phyloP scores from a whole-genome alignment of 1,139 yeast species.

The Debaryomyces sp. region DNA sequence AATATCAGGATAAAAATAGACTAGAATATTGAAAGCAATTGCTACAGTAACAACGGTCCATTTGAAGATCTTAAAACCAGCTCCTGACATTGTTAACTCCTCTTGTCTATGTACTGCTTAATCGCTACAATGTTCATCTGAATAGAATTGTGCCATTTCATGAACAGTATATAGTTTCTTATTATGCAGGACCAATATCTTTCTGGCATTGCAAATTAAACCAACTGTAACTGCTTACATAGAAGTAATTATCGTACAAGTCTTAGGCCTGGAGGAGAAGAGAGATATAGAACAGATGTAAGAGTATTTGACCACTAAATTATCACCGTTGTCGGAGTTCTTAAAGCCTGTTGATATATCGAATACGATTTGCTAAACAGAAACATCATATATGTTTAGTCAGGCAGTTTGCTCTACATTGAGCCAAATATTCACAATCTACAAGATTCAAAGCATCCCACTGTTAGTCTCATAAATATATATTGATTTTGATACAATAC shows the following conservation, averaged over 20 bases:
- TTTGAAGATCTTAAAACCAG: constrained; percentile 11
- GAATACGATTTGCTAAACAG: background rate
- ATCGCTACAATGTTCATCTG: background rate
- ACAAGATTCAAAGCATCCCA: background rate
- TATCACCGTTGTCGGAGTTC: background rate
- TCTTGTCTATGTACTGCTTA: background rate
- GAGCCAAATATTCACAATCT: background rate
- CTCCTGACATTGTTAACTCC: background rate
- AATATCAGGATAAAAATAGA: constrained; percentile 75
- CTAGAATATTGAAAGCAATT: constrained; percentile 53
- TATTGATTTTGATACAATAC: background rate
- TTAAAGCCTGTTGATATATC: background rate
- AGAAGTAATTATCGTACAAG: no score
- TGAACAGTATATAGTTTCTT: background rate
- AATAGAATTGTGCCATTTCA: background rate
- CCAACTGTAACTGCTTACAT: background rate
- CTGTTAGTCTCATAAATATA: background rate
- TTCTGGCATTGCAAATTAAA: background rate
- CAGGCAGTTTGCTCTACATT: background rate
- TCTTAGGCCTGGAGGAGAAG: no score
- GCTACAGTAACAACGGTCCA: constrained; percentile 40
- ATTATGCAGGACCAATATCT: background rate
- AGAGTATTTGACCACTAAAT: background rate
- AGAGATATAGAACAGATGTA: no score
- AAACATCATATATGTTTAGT: background rate